Evolutionary conservation across 2,329 filamentous ascomycete genomes (phyloP), one percentile per base, ranked within the genome.

Genomic region (Penicillium janthinellum): DNA sequence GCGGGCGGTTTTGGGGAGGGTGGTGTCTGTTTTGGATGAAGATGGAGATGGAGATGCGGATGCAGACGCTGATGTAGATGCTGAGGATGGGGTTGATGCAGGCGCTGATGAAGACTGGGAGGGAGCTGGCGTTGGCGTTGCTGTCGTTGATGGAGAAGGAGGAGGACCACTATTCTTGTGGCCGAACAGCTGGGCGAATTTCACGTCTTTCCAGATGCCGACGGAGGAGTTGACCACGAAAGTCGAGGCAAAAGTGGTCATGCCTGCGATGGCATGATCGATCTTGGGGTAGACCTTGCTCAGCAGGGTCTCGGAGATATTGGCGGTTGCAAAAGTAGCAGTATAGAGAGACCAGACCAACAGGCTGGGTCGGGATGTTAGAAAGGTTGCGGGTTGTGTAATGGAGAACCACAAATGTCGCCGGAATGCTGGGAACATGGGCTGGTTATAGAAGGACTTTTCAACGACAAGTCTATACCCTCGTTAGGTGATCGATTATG

Each of bases 291-390:
- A 71, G 49, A 70, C 22, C 84, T 67, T n/a, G 88, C 90, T 15
- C 88, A 88, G 58, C 85, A 85, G 75, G 0, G 92, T 96, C 78
- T 96, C 92, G 73, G 95, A 84, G 5, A 84, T 79, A 80, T 96
- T 96, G 66, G 92, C 92, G 1, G 90, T 91, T n/a, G 92, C 79
- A 78, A 96, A 96, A 54, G 92, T 96, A 67, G 90, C 88, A 60
- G 88, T 90, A 81, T 96, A 96, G 54, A 94, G 81, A 57, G 76
- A 73, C 66, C 76, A 77, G 60, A 79, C 75, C 4, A 79, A 71
- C 41, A 76, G 71, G 61, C 73, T 75, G 3, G 77, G 77, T 48
- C 78, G 79, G 54, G 74, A 77, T 48, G 70, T 70, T 57, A 78
- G 69, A 66, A 76, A 78, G 5, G 59, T 67, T 42, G 76, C 72